These are phyloP conservation scores for Gossypium rotundifolium DNA, from an alignment of 345 rosid species.

Conservation along the genomic window DNA sequence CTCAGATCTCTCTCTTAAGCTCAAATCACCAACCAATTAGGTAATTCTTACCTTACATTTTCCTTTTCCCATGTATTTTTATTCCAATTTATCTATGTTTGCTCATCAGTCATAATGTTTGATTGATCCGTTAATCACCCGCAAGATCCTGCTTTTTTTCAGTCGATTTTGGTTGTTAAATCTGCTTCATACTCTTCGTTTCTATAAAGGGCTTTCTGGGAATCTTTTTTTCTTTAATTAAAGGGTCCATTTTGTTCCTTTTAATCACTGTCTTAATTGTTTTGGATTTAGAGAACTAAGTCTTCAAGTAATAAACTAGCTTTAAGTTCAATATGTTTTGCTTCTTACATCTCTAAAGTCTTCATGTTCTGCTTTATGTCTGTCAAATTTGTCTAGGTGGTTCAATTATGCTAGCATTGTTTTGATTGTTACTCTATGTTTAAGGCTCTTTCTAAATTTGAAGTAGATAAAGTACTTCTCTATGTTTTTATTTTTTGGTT, in stretches of 20 bases:
- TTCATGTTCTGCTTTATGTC: neutral
- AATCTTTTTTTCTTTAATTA: too few species aligned
- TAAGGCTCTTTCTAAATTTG: neutral
- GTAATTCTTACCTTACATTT: neutral
- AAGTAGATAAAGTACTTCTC: neutral
- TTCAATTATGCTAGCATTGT: neutral
- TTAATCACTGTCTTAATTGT: neutral
- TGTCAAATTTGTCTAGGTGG: neutral
- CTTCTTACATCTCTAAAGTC: constrained; percentile 3
- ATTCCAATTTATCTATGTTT: neutral
- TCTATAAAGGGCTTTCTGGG: neutral
- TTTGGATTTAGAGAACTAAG: neutral
- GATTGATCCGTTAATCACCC: constrained; percentile 3
- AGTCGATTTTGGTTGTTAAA: neutral
- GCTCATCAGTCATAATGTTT: neutral
- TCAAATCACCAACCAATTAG: neutral
- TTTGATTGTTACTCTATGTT: neutral
- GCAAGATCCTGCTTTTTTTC: neutral
- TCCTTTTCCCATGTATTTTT: neutral
- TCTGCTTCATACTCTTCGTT: neutral
- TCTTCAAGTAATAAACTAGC: too few species aligned
- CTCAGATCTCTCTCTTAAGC: constrained; percentile 8
- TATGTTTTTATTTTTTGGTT: neutral
- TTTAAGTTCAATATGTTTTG: neutral
- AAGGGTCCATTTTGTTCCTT: neutral